Percentiles rank a stretch among this genome's conserved stretches.
Evolutionary conservation across 1,284 basidiomycete species (phyloP).

Genomic region (Ganoderma sinense): DNA sequence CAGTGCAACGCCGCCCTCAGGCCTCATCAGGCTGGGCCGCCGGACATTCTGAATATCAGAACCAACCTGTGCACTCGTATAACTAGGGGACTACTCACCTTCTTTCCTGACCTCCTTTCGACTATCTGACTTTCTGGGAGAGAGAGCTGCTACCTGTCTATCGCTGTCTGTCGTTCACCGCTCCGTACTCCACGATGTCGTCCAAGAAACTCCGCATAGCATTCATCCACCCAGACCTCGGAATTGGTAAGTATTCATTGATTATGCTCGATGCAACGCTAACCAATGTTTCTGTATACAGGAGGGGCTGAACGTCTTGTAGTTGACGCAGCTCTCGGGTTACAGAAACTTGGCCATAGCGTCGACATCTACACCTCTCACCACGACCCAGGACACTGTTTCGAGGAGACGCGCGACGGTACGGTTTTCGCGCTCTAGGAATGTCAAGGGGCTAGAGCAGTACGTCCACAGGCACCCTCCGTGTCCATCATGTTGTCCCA

Average conservation of each 20-base stretch:
- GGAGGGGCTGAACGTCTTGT: constrained; percentile 96
- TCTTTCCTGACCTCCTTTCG: no score
- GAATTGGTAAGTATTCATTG: constrained; percentile 79
- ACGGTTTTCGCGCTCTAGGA: constrained; percentile 11
- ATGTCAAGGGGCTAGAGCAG: constrained; percentile 8
- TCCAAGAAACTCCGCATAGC: constrained; percentile 56
- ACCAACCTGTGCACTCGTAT: no score
- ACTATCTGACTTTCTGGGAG: no score
- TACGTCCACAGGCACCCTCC: constrained; percentile 73
- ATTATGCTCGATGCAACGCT: not conserved
- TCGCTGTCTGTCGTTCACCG: not conserved
- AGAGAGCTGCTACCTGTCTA: no score
- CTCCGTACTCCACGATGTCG: constrained; percentile 3
- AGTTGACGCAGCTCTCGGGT: constrained; percentile 93
- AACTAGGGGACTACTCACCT: no score
- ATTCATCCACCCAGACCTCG: constrained; percentile 95
- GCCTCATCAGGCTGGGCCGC: no score
- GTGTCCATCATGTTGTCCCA: constrained; percentile 79
- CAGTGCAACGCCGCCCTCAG: no score
- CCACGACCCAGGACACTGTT: constrained; percentile 86
- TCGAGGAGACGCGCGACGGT: constrained; percentile 93
- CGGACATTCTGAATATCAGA: no score
- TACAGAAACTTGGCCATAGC: constrained; percentile 86
- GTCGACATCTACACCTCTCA: constrained; percentile 97
- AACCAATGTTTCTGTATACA: no score